Evolutionary conservation across 78 protist genomes (phyloP).

Genomic region (Speleostelium caveatum): DNA sequence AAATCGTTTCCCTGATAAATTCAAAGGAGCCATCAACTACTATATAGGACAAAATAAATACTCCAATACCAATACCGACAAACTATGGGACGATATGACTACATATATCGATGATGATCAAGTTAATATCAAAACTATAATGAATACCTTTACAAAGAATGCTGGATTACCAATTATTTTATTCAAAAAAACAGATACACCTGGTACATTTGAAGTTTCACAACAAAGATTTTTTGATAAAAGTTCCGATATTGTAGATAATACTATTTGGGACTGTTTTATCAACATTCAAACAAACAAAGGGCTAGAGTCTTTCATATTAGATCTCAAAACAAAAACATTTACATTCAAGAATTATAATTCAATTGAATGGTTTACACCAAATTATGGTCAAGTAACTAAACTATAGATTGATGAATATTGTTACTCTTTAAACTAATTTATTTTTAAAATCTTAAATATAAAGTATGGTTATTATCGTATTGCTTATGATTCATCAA

Average conservation of each 20-base stretch:
- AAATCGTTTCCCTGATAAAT: conserved; percentile 72
- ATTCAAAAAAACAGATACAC: conserved; percentile 19
- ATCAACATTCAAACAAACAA: not conserved
- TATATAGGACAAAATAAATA: conserved; percentile 83
- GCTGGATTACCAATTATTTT: conserved; percentile 93
- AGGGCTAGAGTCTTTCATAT: not conserved
- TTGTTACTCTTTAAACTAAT: no score
- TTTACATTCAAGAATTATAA: not conserved
- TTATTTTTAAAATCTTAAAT: no score
- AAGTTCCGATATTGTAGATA: conserved; percentile 3
- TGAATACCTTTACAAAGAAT: conserved; percentile 86
- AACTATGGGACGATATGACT: conserved; percentile 91
- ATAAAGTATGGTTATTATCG: conserved; percentile 90
- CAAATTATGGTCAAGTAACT: conserved; percentile 84
- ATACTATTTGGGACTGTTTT: conserved; percentile 55
- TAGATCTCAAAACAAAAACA: not conserved
- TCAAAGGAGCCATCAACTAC: conserved; percentile 79
- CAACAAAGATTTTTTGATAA: conserved; percentile 31
- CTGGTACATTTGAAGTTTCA: conserved; percentile 25
- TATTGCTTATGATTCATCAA: conserved; percentile 56
- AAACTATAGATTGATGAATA: no score
- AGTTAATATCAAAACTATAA: conserved; percentile 69
- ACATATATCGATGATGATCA: conserved; percentile 46
- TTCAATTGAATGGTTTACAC: conserved; percentile 77
- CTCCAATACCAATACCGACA: conserved; percentile 85